Percentiles rank a stretch among this genome's conserved stretches.
phyloP scores from a whole-genome alignment of 2,329 filamentous ascomycete genomes.

The Pyricularia sp. region DNA sequence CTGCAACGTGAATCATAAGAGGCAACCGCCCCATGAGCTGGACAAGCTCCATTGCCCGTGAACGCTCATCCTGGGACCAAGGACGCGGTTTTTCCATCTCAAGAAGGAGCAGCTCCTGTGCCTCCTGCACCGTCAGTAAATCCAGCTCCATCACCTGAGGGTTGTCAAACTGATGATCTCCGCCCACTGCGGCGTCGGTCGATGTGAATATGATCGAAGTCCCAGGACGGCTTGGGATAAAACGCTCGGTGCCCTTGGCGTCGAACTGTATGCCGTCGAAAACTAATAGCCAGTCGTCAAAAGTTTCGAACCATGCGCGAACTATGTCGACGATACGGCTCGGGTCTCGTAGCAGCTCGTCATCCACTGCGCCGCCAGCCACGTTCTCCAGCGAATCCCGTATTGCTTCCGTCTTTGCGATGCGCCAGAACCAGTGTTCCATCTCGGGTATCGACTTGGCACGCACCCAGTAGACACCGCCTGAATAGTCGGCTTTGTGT shows the following conservation, averaged over 20 bases:
- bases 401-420: slow-evolving; percentile 43
- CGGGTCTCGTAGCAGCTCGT: slow-evolving; percentile 23
- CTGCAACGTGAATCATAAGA: slow-evolving; percentile 54
- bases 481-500: slow-evolving; percentile 45
- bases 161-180: slow-evolving; percentile 45
- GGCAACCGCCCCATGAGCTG: slow-evolving; percentile 51
- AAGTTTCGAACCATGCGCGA: slow-evolving; percentile 45
- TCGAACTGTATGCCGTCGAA: slow-evolving; percentile 55
- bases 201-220: slow-evolving; percentile 58
- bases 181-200: slow-evolving; percentile 42
- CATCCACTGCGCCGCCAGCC: slow-evolving; percentile 18
- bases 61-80: slow-evolving; percentile 37
- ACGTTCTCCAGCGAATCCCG: slow-evolving; percentile 15
- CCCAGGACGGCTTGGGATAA: slow-evolving; percentile 50
- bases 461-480: slow-evolving; percentile 58
- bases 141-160: slow-evolving; percentile 43
- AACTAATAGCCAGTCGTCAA: slow-evolving; percentile 53
- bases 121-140: slow-evolving; percentile 40
- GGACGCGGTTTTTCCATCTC: slow-evolving; percentile 48
- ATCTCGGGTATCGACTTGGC: slow-evolving; percentile 46
- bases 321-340: slow-evolving; percentile 42
- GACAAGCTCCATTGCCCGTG: slow-evolving; percentile 48
- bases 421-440: slow-evolving; percentile 51
- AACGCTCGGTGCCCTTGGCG: slow-evolving; percentile 39
- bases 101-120: slow-evolving; percentile 45